These are phyloP conservation scores for Boletus patriciae DNA, from an alignment of 768 basidiomycete species.

Conservation along the genomic window DNA sequence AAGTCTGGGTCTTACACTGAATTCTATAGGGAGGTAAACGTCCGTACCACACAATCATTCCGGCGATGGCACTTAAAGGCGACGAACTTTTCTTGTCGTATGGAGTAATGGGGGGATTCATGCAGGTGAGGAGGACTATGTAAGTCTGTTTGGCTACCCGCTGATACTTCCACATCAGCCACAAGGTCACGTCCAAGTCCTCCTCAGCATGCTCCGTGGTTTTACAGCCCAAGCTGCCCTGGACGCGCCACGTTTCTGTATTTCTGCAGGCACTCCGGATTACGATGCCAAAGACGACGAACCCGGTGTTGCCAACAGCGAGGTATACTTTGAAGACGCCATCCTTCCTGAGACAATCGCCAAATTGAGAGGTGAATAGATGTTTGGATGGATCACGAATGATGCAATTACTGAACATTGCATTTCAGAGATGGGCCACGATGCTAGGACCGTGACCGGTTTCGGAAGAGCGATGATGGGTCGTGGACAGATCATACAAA, in stretches of 20 bases:
- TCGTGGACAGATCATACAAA: slow-evolving; percentile 89
- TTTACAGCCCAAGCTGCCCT: slow-evolving; percentile 86
- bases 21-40: slow-evolving; percentile 72
- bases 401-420: not conserved
- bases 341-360: slow-evolving; percentile 62
- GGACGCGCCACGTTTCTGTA: slow-evolving; percentile 95
- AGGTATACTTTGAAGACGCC: slow-evolving; percentile 88
- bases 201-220: slow-evolving; percentile 87
- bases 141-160: not conserved
- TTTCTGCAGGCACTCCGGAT: slow-evolving; percentile 79
- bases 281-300: slow-evolving; percentile 44
- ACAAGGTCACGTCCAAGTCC: slow-evolving; percentile 94
- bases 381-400: not conserved
- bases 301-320: slow-evolving; percentile 69
- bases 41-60: slow-evolving; percentile 92
- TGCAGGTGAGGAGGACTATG: slow-evolving; percentile 55
- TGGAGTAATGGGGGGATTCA: slow-evolving; percentile 91
- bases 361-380: slow-evolving; percentile 60
- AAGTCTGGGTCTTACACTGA: not conserved
- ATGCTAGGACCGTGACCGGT: slow-evolving; percentile 62
- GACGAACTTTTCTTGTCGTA: slow-evolving; percentile 85
- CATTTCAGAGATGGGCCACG: slow-evolving; percentile 81
- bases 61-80: slow-evolving; percentile 75
- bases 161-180: slow-evolving; percentile 50
- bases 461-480: slow-evolving; percentile 68